Percentiles rank a stretch among this genome's conserved stretches.
Conservation (phyloP, 768 basidiomycete genomes). For the Naematelia aurantialba region DNA sequence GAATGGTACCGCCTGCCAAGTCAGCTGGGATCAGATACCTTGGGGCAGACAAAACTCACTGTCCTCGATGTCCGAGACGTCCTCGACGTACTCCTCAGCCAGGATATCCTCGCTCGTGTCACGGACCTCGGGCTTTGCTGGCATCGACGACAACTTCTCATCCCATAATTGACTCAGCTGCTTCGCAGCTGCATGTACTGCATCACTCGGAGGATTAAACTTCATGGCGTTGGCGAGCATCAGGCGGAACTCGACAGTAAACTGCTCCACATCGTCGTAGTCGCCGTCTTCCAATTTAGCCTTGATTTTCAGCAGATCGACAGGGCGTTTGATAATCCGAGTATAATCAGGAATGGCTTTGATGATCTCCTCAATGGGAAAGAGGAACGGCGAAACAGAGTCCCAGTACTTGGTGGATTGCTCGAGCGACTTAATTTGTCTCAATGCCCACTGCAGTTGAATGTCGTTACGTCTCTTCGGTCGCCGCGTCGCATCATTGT, state of each 20-base stretch:
- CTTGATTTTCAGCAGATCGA: constrained; percentile 88
- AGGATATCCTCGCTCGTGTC: constrained; percentile 55
- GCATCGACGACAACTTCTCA: constrained; percentile 81
- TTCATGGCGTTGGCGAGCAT: constrained; percentile 91
- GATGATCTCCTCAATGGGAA: constrained; percentile 76
- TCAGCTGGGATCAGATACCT: constrained; percentile 8
- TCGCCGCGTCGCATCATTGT: constrained; percentile 64
- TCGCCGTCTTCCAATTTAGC: constrained; percentile 73
- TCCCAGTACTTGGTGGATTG: constrained; percentile 71
- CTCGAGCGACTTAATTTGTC: constrained; percentile 66
- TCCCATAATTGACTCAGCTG: constrained; percentile 84
- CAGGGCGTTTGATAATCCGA: constrained; percentile 85
- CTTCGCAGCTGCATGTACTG: constrained; percentile 79
- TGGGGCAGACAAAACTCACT: constrained; percentile 54
- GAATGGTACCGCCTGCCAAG: constrained; percentile 2
- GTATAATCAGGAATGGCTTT: constrained; percentile 73
- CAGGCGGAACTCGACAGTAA: constrained; percentile 85
- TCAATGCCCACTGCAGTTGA: constrained; percentile 77
- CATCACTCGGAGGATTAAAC: constrained; percentile 85
- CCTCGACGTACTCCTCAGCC: constrained; percentile 65
- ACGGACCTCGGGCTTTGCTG: constrained; percentile 54
- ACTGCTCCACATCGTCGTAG: constrained; percentile 73
- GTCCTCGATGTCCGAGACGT: constrained; percentile 59
- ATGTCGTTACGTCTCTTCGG: constrained; percentile 60
- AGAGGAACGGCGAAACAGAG: constrained; percentile 79